A percentile compares a stretch with the other conserved stretches of the same genome.
Evolutionary conservation across 148 eudicot genomes (phyloP).

Genomic region (Hydrangea macrophylla): DNA sequence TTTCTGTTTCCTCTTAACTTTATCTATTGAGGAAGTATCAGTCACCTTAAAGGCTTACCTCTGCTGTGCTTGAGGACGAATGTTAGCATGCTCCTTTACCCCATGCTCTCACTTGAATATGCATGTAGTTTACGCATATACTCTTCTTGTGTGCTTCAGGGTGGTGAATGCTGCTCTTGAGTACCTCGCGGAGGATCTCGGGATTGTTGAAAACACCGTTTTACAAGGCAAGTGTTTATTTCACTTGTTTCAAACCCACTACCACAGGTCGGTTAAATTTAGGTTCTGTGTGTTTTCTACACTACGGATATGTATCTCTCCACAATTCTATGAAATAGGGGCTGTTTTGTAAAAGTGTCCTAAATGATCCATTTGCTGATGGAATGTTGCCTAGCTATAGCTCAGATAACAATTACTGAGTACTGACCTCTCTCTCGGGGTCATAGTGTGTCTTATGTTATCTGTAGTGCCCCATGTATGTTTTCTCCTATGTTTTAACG

Average conservation of each 20-base stretch:
- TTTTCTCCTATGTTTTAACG: too few species aligned
- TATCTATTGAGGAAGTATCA: background rate
- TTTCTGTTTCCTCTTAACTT: background rate
- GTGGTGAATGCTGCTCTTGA: constrained; percentile 97
- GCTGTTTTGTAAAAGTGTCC: background rate
- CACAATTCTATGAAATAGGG: background rate
- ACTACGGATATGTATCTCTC: background rate
- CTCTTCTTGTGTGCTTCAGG: constrained; percentile 40
- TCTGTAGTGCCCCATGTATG: too few species aligned
- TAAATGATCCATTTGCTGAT: background rate
- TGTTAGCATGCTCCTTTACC: background rate
- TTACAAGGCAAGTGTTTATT: constrained; percentile 86
- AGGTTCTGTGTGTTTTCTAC: background rate
- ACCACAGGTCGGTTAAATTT: background rate
- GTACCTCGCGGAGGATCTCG: constrained; percentile 85
- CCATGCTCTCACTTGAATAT: too few species aligned
- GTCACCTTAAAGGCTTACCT: background rate
- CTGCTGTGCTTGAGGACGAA: too few species aligned
- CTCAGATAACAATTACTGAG: too few species aligned
- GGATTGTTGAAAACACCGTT: constrained; percentile 78
- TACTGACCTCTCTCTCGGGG: too few species aligned
- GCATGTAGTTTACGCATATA: background rate
- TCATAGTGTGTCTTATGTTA: too few species aligned
- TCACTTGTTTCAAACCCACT: too few species aligned
- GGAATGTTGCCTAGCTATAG: too few species aligned